phyloP scores from a whole-genome alignment of 2,329 filamentous ascomycete genomes.

The Cercospora berteroae region DNA sequence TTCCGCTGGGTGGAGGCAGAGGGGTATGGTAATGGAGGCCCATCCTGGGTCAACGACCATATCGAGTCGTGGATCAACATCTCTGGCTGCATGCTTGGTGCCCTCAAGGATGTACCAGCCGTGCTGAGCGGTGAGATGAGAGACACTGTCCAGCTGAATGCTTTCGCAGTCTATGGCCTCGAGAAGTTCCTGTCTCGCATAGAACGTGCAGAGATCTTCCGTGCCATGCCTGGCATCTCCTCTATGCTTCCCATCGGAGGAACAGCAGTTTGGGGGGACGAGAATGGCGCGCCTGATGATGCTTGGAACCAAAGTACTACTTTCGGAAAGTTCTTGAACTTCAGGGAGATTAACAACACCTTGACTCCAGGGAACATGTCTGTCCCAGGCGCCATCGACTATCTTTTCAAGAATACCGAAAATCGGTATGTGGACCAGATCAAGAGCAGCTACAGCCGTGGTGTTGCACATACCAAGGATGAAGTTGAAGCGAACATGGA shows the following conservation, averaged over 20 bases:
- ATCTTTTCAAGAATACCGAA: conserved; percentile 74
- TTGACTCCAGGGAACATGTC: conserved; percentile 67
- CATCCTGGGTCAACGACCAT: conserved; percentile 84
- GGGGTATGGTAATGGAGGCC: conserved; percentile 75
- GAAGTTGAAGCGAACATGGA: conserved; percentile 69
- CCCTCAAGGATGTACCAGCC: conserved; percentile 84
- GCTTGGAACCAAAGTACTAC: conserved; percentile 67
- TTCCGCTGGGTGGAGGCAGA: conserved; percentile 78
- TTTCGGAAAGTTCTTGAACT: conserved; percentile 82
- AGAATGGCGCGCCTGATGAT: conserved; percentile 86
- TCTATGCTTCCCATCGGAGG: conserved; percentile 96
- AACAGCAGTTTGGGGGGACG: conserved; percentile 90
- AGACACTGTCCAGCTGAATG: conserved; percentile 92
- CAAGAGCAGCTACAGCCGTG: conserved; percentile 76
- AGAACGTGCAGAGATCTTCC: conserved; percentile 89
- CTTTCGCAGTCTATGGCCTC: conserved; percentile 93
- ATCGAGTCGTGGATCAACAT: conserved; percentile 98
- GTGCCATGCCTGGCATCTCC: conserved; percentile 93
- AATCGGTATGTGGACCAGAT: conserved; percentile 80
- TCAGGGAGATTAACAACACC: conserved; percentile 66
- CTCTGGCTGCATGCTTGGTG: conserved; percentile 94
- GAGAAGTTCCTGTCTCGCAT: conserved; percentile 92
- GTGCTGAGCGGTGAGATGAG: conserved; percentile 96
- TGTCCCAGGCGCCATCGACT: conserved; percentile 70
- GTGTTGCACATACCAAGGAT: conserved; percentile 73